Evolutionary conservation across 1,284 basidiomycete genomes (phyloP).

Genomic region (Chiua sp.): DNA sequence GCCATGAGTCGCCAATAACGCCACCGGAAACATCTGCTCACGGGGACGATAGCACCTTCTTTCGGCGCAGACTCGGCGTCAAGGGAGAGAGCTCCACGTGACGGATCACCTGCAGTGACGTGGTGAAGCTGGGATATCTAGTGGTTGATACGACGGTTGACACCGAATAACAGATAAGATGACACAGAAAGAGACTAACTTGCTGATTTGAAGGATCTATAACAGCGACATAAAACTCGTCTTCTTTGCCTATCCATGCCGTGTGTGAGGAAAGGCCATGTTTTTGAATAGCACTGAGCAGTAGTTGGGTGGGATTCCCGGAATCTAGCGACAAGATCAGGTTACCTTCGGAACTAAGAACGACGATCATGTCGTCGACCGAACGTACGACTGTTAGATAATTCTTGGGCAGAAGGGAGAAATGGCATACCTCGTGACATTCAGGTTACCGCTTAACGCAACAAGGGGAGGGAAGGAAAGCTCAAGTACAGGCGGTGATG

Average conservation of each 20-base stretch:
- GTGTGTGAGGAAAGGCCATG: conserved; percentile 35
- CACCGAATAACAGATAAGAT: neutral
- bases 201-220: conserved; percentile 33
- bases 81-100: conserved; percentile 75
- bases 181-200: conserved; percentile 1
- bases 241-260: conserved; percentile 53
- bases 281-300: conserved; percentile 64
- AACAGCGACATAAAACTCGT: conserved; percentile 69
- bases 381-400: conserved; percentile 2
- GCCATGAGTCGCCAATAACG: neutral
- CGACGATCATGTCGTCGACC: neutral
- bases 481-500: conserved; percentile 30
- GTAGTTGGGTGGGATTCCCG: conserved; percentile 72
- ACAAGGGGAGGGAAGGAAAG: conserved; percentile 59
- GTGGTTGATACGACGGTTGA: neutral
- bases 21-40: conserved; percentile 33
- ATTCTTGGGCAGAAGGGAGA: neutral
- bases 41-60: conserved; percentile 66
- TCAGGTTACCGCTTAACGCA: conserved; percentile 57
- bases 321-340: conserved; percentile 69
- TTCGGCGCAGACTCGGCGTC: conserved; percentile 65
- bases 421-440: conserved; percentile 59
- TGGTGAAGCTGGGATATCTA: conserved; percentile 54
- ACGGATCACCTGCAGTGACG: conserved; percentile 82
- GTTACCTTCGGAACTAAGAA: conserved; percentile 75